These are phyloP conservation scores for Chlorella vulgaris DNA, from an alignment of 139 green algal species.

Conservation along the genomic window DNA sequence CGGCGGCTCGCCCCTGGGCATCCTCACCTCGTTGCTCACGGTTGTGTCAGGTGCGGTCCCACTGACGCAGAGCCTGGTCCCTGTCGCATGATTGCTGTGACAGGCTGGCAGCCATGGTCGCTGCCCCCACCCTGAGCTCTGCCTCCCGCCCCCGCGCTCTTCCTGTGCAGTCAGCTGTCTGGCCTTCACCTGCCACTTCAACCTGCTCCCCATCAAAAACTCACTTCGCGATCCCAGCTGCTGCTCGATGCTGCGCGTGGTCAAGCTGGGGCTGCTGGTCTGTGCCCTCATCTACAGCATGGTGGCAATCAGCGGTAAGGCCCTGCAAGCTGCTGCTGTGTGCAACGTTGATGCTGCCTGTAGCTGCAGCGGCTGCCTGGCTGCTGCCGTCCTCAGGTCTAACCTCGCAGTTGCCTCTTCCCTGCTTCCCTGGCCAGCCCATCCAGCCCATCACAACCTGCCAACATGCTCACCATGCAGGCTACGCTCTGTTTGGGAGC, in stretches of 20 bases:
- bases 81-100: no score
- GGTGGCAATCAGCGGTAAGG: conserved; percentile 36
- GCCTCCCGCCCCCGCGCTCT: no score
- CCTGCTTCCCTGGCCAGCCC: no score
- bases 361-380: neutral
- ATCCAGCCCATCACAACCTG: neutral
- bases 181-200: conserved; percentile 50
- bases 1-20: conserved; percentile 12
- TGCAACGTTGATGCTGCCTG: neutral
- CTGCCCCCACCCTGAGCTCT: neutral
- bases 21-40: conserved; percentile 20
- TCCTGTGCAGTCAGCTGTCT: conserved; percentile 17
- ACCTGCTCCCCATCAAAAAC: conserved; percentile 39
- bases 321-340: neutral
- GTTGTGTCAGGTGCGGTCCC: conserved; percentile 9
- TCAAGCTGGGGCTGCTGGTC: conserved; percentile 1
- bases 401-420: no score
- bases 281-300: conserved; percentile 30
- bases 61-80: no score
- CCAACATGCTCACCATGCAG: conserved; percentile 18
- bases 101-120: no score
- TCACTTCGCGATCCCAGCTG: conserved; percentile 26
- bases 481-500: conserved; percentile 47
- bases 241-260: conserved; percentile 21
- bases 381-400: neutral